Evolutionary conservation across 2,329 filamentous ascomycete genomes (phyloP).

Genomic region (Diatrype stigma): DNA sequence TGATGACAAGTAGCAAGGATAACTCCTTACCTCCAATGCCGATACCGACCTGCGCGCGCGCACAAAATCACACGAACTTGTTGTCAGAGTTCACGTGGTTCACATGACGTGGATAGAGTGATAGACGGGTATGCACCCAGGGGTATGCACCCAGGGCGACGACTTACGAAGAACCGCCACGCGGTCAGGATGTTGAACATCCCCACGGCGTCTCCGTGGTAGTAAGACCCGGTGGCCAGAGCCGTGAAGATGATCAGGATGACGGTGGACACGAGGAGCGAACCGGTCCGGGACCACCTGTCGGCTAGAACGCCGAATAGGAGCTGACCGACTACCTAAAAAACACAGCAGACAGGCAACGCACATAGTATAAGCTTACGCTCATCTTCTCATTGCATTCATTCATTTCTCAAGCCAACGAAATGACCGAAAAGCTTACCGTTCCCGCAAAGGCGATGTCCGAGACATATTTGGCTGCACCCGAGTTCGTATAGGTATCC

Average conservation of each 20-base stretch:
- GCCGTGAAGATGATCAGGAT: conserved; percentile 84
- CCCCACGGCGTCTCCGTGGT: conserved; percentile 61
- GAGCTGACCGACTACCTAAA: conserved; percentile 68
- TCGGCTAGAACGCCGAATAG: conserved; percentile 78
- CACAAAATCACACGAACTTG: conserved; percentile 5
- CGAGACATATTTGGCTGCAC: conserved; percentile 68
- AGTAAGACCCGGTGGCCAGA: conserved; percentile 73
- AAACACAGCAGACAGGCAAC: background rate
- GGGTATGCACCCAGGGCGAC: background rate
- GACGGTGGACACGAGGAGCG: conserved; percentile 73
- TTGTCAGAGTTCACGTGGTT: background rate
- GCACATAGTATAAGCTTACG: background rate
- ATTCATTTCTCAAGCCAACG: no score
- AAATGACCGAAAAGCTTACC: conserved; percentile 13
- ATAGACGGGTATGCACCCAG: no score
- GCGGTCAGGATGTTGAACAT: conserved; percentile 76
- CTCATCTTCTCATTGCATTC: no score
- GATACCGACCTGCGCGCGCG: conserved; percentile 47
- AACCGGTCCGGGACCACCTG: conserved; percentile 79
- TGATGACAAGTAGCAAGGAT: background rate
- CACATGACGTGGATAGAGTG: no score
- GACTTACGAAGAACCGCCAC: conserved; percentile 75
- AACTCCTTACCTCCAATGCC: conserved; percentile 64
- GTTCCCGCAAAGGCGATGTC: conserved; percentile 85
- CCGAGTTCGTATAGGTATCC: conserved; percentile 62